Conservation (phyloP, 768 basidiomycete genomes). For the Pholiota conissans region DNA sequence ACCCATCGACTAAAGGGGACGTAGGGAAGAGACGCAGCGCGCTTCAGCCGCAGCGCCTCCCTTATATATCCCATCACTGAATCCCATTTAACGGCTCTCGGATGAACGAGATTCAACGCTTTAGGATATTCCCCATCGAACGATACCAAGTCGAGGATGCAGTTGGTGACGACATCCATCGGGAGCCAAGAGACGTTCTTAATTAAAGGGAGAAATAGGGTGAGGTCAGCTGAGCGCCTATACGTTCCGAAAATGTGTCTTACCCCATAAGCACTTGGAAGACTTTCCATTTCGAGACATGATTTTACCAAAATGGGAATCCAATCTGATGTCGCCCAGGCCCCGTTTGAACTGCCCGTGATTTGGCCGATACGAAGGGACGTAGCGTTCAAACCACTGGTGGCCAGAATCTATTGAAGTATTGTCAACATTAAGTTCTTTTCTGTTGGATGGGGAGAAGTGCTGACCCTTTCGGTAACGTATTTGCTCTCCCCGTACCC, state of each 20-base stretch:
- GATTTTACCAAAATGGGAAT: slow-evolving; percentile 36
- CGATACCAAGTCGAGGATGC: slow-evolving; percentile 27
- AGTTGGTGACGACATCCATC: slow-evolving; percentile 20
- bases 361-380: slow-evolving; percentile 35
- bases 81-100: slow-evolving; percentile 26
- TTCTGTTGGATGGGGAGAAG: neutral
- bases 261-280: slow-evolving; percentile 28
- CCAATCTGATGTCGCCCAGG: slow-evolving; percentile 38
- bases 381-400: slow-evolving; percentile 24
- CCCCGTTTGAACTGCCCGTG: slow-evolving; percentile 30
- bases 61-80: slow-evolving; percentile 18
- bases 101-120: slow-evolving; percentile 31
- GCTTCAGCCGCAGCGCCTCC: slow-evolving; percentile 3
- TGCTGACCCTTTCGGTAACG: slow-evolving; percentile 1
- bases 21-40: neutral
- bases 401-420: slow-evolving; percentile 23
- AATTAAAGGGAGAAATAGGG: neutral
- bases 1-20: slow-evolving; percentile 12
- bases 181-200: slow-evolving; percentile 34
- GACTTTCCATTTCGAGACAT: slow-evolving; percentile 20
- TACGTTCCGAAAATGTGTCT: neutral
- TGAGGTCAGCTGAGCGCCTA: neutral
- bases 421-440: neutral
- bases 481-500: slow-evolving; percentile 7
- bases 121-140: slow-evolving; percentile 5